phyloP scores from a whole-genome alignment of 75 land plant genomes.

The Ceratopteris richardii region DNA sequence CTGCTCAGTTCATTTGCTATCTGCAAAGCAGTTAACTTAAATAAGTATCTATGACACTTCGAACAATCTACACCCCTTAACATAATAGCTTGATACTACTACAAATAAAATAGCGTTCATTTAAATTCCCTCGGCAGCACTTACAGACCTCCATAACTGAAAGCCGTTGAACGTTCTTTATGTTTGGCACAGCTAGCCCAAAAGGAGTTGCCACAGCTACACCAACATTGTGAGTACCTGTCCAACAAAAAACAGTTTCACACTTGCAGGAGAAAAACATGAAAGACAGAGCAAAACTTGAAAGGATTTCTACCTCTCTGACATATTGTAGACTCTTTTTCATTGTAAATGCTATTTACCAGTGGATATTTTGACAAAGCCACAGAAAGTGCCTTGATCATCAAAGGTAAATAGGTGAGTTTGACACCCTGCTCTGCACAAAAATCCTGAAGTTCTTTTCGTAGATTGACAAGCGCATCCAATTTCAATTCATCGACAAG shows the following conservation, averaged over 20 bases:
- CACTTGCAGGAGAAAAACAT: neutral
- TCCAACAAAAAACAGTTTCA: neutral
- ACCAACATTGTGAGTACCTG: constrained; percentile 92
- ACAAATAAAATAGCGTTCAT: constrained; percentile 5
- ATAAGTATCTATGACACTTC: neutral
- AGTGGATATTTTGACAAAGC: constrained; percentile 75
- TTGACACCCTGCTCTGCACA: constrained; percentile 52
- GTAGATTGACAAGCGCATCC: constrained; percentile 63
- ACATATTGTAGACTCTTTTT: constrained; percentile 59
- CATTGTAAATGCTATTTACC: constrained; percentile 76
- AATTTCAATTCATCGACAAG: constrained; percentile 81
- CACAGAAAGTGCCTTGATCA: constrained; percentile 83
- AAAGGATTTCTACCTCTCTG: constrained; percentile 50
- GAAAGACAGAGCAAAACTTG: neutral
- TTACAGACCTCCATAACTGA: constrained; percentile 78
- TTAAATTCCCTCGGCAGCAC: neutral
- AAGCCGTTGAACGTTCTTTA: constrained; percentile 83
- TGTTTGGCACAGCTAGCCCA: constrained; percentile 94
- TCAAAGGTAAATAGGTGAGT: constrained; percentile 73
- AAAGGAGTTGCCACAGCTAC: constrained; percentile 85
- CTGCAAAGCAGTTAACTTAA: constrained; percentile 38
- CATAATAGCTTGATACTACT: neutral
- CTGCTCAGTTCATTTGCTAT: constrained; percentile 83
- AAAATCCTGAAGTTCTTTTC: constrained; percentile 44
- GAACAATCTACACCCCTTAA: neutral